These are phyloP conservation scores for Pseudogymnoascus sp. DNA, from an alignment of 2,329 filamentous ascomycete species.

Conservation along the genomic window DNA sequence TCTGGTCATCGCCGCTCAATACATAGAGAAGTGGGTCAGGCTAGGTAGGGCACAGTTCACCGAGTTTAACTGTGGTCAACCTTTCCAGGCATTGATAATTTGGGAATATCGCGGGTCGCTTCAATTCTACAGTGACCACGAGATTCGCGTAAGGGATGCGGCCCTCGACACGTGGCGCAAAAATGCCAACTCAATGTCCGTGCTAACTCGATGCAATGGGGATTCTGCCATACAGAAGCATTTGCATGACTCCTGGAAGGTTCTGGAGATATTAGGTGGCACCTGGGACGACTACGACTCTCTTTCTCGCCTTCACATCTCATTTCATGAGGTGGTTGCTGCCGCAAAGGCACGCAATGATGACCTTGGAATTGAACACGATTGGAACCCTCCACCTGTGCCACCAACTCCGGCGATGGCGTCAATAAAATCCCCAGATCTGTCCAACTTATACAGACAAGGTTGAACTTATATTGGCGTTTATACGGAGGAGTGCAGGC, in stretches of 20 bases:
- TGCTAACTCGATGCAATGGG: conserved; percentile 41
- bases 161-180: conserved; percentile 41
- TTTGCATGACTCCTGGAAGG: conserved; percentile 38
- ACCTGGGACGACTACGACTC: conserved; percentile 20
- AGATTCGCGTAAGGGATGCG: conserved; percentile 29
- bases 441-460: background rate
- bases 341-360: conserved; percentile 10
- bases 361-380: conserved; percentile 2
- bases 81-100: conserved; percentile 40
- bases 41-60: conserved; percentile 40
- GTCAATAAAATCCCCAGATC: background rate
- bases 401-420: conserved; percentile 6
- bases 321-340: conserved; percentile 21
- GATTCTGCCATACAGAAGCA: conserved; percentile 42
- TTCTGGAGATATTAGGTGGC: conserved; percentile 39
- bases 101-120: conserved; percentile 36
- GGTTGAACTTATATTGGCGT: background rate
- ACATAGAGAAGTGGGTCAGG: conserved; percentile 29
- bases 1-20: conserved; percentile 28
- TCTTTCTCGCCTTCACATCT: conserved; percentile 23
- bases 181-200: conserved; percentile 37
- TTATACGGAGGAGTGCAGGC: background rate
- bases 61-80: conserved; percentile 45
- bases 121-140: conserved; percentile 37
- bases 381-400: conserved; percentile 8